phyloP scores from a whole-genome alignment of 345 rosid species.

The Moricandia arvensis region DNA sequence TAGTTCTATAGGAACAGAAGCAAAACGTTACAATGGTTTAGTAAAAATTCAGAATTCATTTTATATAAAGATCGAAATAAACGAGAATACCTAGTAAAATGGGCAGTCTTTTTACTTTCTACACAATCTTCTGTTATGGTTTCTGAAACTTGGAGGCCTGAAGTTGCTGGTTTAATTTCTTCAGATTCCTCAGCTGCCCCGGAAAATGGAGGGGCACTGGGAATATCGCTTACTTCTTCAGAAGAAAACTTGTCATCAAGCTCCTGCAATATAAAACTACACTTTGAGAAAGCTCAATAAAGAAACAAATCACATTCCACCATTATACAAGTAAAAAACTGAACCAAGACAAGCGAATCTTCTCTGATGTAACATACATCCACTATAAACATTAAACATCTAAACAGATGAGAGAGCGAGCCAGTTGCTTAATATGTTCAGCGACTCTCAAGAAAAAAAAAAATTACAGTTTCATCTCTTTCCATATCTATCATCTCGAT shows the following conservation, averaged over 20 bases:
- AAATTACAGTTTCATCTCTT: too few species aligned
- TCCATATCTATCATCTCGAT: not conserved
- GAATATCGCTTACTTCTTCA: slow-evolving; percentile 59
- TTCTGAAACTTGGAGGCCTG: slow-evolving; percentile 38
- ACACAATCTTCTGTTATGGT: slow-evolving; percentile 39
- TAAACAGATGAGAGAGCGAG: not conserved
- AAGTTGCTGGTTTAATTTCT: slow-evolving; percentile 44
- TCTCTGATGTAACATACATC: too few species aligned
- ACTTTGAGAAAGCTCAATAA: slow-evolving; percentile 18
- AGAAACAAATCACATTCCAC: slow-evolving; percentile 13
- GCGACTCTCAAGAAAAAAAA: too few species aligned
- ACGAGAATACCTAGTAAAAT: slow-evolving; percentile 53
- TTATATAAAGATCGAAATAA: not conserved
- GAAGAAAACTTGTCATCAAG: slow-evolving; percentile 42
- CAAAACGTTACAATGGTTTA: slow-evolving; percentile 8
- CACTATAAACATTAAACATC: too few species aligned
- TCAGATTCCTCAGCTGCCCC: slow-evolving; percentile 55
- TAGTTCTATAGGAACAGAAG: slow-evolving; percentile 44
- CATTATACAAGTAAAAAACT: not conserved
- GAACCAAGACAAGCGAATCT: not conserved
- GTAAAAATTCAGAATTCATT: not conserved
- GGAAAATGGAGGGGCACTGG: slow-evolving; percentile 89
- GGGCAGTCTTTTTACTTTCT: slow-evolving; percentile 46
- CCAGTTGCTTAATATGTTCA: not conserved
- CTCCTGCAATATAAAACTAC: slow-evolving; percentile 45